A percentile compares a stretch with the other conserved stretches of the same genome.
These are phyloP conservation scores for Hemerocallis citrina DNA, from an alignment of 106 monocot species.

Conservation along the genomic window DNA sequence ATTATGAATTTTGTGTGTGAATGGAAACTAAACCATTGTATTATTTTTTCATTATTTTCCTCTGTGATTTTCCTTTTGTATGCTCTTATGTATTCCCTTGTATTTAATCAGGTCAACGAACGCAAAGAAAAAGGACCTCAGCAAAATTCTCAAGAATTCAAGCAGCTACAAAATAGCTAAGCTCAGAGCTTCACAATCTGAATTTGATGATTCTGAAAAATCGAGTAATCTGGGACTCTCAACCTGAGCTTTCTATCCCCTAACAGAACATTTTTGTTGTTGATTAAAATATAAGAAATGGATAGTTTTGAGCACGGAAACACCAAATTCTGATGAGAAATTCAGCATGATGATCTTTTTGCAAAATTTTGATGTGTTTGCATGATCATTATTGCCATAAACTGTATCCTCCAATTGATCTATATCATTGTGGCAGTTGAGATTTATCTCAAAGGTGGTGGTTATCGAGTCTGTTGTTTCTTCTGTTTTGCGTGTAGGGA, in stretches of 20 bases:
- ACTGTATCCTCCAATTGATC: neutral
- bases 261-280: neutral
- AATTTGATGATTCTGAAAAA: conserved; percentile 18
- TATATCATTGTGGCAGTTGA: too few species aligned
- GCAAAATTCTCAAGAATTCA: conserved; percentile 19
- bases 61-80: neutral
- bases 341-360: too few species aligned
- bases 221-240: conserved; percentile 18
- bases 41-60: neutral
- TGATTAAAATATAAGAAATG: neutral
- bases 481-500: too few species aligned
- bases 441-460: too few species aligned
- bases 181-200: conserved; percentile 15
- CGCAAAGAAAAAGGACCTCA: neutral
- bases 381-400: neutral
- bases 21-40: too few species aligned
- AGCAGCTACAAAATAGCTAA: conserved; percentile 22
- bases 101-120: neutral
- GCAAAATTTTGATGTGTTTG: neutral
- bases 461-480: too few species aligned
- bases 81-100: neutral
- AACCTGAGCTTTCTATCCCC: conserved; percentile 7
- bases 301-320: neutral
- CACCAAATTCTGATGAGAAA: too few species aligned
- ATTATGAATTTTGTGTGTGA: too few species aligned